Evolutionary conservation across 108 stramenopile genomes (phyloP).

Genomic region (Chaetoceros tenuissimus): DNA sequence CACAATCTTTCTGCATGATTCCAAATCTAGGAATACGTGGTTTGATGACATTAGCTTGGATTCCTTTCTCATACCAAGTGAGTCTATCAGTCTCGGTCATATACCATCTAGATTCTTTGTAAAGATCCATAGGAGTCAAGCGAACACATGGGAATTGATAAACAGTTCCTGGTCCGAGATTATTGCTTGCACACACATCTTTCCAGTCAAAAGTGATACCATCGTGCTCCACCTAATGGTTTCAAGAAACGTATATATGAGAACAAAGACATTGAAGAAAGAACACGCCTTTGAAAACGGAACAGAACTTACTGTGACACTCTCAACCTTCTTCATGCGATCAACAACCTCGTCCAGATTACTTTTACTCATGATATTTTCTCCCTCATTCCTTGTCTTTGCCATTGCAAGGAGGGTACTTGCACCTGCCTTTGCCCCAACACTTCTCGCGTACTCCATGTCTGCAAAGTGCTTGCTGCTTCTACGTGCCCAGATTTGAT

Average conservation of each 20-base stretch:
- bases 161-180: conserved; percentile 8
- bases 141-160: conserved; percentile 31
- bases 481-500: conserved; percentile 25
- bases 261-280: neutral
- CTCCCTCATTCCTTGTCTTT: conserved; percentile 18
- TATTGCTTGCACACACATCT: conserved; percentile 24
- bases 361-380: conserved; percentile 18
- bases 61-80: conserved; percentile 28
- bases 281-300: neutral
- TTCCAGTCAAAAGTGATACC: conserved; percentile 22
- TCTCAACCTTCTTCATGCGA: conserved; percentile 24
- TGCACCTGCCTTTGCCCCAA: conserved; percentile 2
- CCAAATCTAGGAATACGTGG: conserved; percentile 32
- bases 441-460: conserved; percentile 14
- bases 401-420: conserved; percentile 25
- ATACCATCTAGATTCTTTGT: conserved; percentile 34
- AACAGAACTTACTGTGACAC: conserved; percentile 21
- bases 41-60: conserved; percentile 13
- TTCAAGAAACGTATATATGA: neutral
- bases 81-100: conserved; percentile 22
- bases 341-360: conserved; percentile 20
- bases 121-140: conserved; percentile 37
- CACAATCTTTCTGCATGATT: conserved; percentile 16
- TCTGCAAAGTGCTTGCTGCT: conserved; percentile 15
- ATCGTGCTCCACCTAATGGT: conserved; percentile 13